A percentile compares a stretch with the other conserved stretches of the same genome.
phyloP scores from a whole-genome alignment of 2,329 filamentous ascomycete genomes.

The Diplodia corticola region DNA sequence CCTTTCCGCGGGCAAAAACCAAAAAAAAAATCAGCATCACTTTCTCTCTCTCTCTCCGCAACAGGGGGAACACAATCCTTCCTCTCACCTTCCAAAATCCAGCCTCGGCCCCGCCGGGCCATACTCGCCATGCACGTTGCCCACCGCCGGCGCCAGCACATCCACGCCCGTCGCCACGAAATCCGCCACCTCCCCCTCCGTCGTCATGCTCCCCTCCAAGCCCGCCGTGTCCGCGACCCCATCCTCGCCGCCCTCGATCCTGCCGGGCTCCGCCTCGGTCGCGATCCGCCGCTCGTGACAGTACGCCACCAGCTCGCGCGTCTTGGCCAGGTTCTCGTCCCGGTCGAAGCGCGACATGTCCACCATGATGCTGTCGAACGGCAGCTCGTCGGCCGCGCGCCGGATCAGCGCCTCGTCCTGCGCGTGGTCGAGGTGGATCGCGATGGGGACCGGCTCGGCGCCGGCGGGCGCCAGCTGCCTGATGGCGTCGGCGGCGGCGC shows the following conservation, averaged over 20 bases:
- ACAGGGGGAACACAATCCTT: not conserved
- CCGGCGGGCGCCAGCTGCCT: slow-evolving; percentile 40
- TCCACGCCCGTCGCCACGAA: slow-evolving; percentile 71
- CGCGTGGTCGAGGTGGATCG: slow-evolving; percentile 51
- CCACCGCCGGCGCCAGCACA: slow-evolving; percentile 71
- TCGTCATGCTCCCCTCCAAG: slow-evolving; percentile 64
- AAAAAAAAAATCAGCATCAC: not conserved
- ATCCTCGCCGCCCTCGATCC: slow-evolving; percentile 72
- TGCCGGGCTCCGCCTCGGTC: slow-evolving; percentile 68
- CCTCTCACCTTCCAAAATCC: slow-evolving; percentile 28
- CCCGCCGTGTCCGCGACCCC: slow-evolving; percentile 68
- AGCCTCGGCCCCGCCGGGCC: slow-evolving; percentile 55
- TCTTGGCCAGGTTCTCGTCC: slow-evolving; percentile 65
- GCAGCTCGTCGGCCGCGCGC: slow-evolving; percentile 48
- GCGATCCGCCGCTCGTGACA: slow-evolving; percentile 65
- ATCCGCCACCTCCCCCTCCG: slow-evolving; percentile 65
- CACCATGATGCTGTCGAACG: slow-evolving; percentile 73
- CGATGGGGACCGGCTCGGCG: slow-evolving; percentile 41
- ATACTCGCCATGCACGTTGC: slow-evolving; percentile 74
- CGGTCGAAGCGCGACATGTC: slow-evolving; percentile 74
- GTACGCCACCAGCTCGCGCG: slow-evolving; percentile 59
- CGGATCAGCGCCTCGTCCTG: slow-evolving; percentile 47
- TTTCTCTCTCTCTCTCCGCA: not conserved
- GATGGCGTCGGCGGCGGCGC: slow-evolving; percentile 48
- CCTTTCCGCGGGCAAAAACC: not conserved